Base-by-base conservation (phyloP, 2,329 filamentous ascomycete genomes). In the Trichoderma citrinoviride region DNA sequence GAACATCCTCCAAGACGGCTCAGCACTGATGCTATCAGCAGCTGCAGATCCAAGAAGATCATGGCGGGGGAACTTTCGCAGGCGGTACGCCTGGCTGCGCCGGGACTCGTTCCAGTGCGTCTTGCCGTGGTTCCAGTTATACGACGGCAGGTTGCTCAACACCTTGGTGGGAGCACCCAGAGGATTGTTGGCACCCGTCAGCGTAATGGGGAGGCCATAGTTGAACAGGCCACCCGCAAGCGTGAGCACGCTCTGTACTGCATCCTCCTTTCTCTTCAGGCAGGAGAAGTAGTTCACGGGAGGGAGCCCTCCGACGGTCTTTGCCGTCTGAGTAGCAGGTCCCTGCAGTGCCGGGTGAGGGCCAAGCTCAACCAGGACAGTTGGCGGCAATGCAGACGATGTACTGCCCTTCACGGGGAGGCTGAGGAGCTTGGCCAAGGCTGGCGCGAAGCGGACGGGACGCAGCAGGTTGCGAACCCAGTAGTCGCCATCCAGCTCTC, bases 1-100 rank as follows among this genome's bases (percentile, higher is more conserved):
- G 3, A 71, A 65, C 50, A 77, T 75, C 2, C 76, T 65, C 77
- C 77, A 79, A 7, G 65, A 61, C 0, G 73, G 72, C 52, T 73
- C 70, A n/a, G 68, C 65, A 2, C 67, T 64, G 14, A 67, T 70
- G 7, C 64, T 69, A 25, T 66, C 65, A 17, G 43, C 56, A 61
- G 71, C 46, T 69, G 54, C 23, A 56, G 56, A 21, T 60, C 75
- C 75, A 0, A 76, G 50, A 0, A 76, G 67, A 6, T 74, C 71
- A 41, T 75, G 73, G 7, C 70, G 61, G 0, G 68, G 55, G 14
- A 68, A 62, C 15, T 68, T 64, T 2, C 71, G 67, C 64, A 27
- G 67, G 33, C 56, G 67, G 67, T 60, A 73, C 66, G 25, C 76
- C 68, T n/a, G 74, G 53, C 21, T 69, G n/a, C 68, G 46, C 0